Base-by-base conservation (phyloP, 2,329 filamentous ascomycete genomes). In the Fusarium buxicola region DNA sequence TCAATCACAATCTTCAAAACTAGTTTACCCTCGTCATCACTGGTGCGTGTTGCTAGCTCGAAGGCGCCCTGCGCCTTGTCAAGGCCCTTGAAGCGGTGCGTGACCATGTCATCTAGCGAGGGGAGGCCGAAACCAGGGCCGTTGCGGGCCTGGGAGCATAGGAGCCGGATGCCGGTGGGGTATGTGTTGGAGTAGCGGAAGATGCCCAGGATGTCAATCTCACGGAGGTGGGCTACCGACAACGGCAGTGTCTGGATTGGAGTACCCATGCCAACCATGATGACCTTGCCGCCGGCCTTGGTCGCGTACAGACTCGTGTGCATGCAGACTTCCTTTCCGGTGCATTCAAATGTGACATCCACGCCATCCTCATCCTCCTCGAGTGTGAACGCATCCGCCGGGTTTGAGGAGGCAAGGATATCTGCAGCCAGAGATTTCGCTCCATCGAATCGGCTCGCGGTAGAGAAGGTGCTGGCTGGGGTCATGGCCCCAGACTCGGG, bases 101-200 rank as follows among this genome's bases (percentile, higher is more conserved):
- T 92, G n/a, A 92, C 85, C 80, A 92, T 84, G 69, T 88, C 85
- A 44, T 89, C 85, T 54, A 92, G 83, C 62, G 84, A 85, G 0
- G 89, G 89, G 16, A 90, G 78, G 7, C 79, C 78, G 8, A 79
- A 76, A 64, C 80, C 68, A 32, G 74, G 75, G 4, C 73, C 69
- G 3, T 74, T 75, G 34, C 75, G 71, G 21, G 63, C 63, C 58
- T 78, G 75, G 68, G 84, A 72, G 79, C 83, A 75, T 74, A 89
- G 76, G 74, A 88, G 72, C 35, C 81, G 81, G 57, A 93, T 89
- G n/a, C 89, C 90, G 1, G 86, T 88, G 5, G 85, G 81, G 70
- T 92, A 93, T 0, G 89, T 91, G 74, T 92, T 91, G 16, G 89
- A 89, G 68, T 93, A 93, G 43, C 90, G 84, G 77, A 93, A 92